phyloP scores from a whole-genome alignment of 768 basidiomycete species.

The Phlegmacium glaucopus region DNA sequence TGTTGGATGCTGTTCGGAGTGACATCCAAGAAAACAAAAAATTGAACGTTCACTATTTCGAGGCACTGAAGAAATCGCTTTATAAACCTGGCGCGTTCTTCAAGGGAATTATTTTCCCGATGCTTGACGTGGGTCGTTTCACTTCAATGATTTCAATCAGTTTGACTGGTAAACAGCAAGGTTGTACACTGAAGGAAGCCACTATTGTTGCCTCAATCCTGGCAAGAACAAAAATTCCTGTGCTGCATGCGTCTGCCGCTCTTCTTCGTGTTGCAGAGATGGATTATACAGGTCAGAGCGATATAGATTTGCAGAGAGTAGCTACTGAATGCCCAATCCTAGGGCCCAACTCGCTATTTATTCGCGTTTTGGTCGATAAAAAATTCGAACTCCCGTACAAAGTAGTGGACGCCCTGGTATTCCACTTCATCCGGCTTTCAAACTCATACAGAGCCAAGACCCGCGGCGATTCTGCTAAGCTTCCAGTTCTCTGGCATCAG shows the following conservation, averaged over 20 bases:
- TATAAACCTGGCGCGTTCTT: conserved; percentile 99
- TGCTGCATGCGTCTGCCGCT: conserved; percentile 96
- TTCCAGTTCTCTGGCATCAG: conserved; percentile 99
- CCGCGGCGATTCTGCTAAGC: conserved; percentile 67
- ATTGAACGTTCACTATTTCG: conserved; percentile 90
- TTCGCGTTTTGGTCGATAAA: conserved; percentile 95
- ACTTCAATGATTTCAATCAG: not conserved
- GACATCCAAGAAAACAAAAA: conserved; percentile 87
- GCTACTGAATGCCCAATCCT: conserved; percentile 1
- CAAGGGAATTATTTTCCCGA: conserved; percentile 95
- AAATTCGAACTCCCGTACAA: conserved; percentile 98
- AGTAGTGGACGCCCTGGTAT: conserved; percentile 94
- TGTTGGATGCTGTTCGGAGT: conserved; percentile 85
- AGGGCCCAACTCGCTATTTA: conserved; percentile 95
- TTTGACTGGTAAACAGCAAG: conserved; percentile 34
- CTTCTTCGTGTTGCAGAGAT: conserved; percentile 90
- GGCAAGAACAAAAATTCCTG: conserved; percentile 86
- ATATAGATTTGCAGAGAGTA: not conserved
- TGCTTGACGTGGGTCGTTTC: conserved; percentile 70
- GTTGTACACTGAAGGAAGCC: conserved; percentile 92
- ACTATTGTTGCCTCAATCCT: conserved; percentile 92
- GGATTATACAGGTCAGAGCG: conserved; percentile 80
- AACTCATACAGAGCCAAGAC: conserved; percentile 79
- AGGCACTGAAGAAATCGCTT: conserved; percentile 85
- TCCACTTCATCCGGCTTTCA: conserved; percentile 96